These are phyloP conservation scores for Eucalyptus coolabah DNA, from an alignment of 345 rosid genomes.

Conservation along the genomic window DNA sequence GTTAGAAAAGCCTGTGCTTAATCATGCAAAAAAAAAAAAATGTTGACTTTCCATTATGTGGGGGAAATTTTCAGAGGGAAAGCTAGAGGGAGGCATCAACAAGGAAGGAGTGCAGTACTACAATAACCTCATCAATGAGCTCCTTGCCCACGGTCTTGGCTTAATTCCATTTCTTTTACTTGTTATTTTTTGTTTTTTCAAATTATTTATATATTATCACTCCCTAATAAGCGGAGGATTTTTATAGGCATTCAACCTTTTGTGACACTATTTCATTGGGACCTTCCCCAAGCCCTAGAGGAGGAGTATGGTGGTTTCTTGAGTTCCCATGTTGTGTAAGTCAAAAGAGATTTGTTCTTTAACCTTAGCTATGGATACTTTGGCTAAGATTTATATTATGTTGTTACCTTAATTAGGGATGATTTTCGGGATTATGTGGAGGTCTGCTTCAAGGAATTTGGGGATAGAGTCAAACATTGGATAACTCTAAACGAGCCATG, in stretches of 20 bases:
- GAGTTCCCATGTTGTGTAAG: conserved; percentile 9
- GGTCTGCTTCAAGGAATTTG: conserved; percentile 28
- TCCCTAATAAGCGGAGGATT: neutral
- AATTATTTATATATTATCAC: neutral
- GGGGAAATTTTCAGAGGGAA: conserved; percentile 8
- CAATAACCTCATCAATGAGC: conserved; percentile 40
- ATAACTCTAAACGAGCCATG: conserved; percentile 39
- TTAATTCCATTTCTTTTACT: neutral
- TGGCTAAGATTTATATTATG: neutral
- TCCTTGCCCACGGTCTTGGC: conserved; percentile 21
- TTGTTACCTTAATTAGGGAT: neutral
- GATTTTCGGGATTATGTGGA: conserved; percentile 11
- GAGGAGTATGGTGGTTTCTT: conserved; percentile 15
- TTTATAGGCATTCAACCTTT: conserved; percentile 12
- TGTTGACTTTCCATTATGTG: neutral
- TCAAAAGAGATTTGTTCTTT: neutral
- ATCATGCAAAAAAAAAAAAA: neutral
- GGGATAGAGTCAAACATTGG: conserved; percentile 54
- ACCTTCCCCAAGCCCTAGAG: conserved; percentile 17
- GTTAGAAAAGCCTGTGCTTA: neutral
- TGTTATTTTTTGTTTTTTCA: neutral
- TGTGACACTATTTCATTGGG: conserved; percentile 22
- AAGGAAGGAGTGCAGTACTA: conserved; percentile 34
- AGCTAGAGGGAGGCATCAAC: conserved; percentile 31
- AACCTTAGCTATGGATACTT: neutral